Evolutionary conservation across 2,329 filamentous ascomycete genomes (phyloP).

Genomic region (Fusarium abutilonis): DNA sequence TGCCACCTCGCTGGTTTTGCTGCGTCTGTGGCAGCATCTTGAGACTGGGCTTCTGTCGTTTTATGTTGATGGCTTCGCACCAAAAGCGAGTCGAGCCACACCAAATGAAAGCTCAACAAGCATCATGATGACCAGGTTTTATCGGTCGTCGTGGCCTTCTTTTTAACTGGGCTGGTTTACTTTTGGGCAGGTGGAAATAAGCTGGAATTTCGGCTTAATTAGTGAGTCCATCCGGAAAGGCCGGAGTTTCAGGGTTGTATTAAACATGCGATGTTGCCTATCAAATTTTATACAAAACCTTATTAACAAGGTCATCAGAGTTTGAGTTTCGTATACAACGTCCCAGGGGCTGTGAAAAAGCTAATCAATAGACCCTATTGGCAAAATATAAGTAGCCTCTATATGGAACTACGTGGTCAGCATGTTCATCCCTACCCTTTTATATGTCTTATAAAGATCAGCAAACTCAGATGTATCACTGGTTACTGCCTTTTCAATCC

Average conservation of each 20-base stretch:
- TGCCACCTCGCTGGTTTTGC: conserved; percentile 41
- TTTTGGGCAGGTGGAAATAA: conserved; percentile 57
- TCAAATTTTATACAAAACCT: no score
- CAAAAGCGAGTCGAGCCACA: conserved; percentile 48
- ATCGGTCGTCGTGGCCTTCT: conserved; percentile 47
- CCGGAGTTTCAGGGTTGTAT: conserved; percentile 23
- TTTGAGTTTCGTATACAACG: no score
- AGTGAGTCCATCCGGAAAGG: conserved; percentile 40
- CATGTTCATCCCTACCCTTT: no score
- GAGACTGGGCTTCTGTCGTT: conserved; percentile 48
- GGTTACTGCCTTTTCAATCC: no score
- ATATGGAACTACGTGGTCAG: no score
- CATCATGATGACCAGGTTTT: conserved; percentile 57
- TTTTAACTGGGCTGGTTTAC: conserved; percentile 55
- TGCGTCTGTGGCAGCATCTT: conserved; percentile 49
- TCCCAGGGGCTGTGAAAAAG: no score
- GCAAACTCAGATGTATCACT: no score
- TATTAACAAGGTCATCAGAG: no score
- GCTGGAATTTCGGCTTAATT: conserved; percentile 43
- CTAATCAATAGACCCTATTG: no score
- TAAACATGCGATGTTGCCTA: no score
- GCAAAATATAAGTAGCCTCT: no score
- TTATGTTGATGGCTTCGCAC: conserved; percentile 54
- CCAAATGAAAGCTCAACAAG: conserved; percentile 56
- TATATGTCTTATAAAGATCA: no score